These are phyloP conservation scores for Candida labiduridarum DNA, from an alignment of 1,139 yeast species.

Conservation along the genomic window DNA sequence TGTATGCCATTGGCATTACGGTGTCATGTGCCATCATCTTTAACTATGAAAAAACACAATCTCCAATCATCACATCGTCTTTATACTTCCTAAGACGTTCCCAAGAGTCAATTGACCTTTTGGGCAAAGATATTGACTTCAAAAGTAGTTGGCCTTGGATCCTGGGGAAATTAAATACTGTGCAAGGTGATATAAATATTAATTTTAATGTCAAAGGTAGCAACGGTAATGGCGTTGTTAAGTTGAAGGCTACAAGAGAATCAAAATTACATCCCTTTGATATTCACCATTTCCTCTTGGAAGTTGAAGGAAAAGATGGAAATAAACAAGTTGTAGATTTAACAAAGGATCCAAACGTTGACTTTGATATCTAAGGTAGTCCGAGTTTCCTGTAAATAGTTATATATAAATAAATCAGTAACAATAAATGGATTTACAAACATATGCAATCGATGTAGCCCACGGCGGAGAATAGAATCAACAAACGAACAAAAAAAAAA, in stretches of 20 bases:
- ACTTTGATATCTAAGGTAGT: conserved; percentile 23
- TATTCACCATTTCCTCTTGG: conserved; percentile 61
- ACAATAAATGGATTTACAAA: neutral
- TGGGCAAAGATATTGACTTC: conserved; percentile 80
- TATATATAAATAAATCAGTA: neutral
- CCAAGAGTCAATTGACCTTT: conserved; percentile 56
- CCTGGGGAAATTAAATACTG: conserved; percentile 79
- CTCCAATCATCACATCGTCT: conserved; percentile 88
- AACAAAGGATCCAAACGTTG: conserved; percentile 50
- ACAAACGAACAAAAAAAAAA: conserved; percentile 1
- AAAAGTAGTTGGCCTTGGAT: conserved; percentile 84
- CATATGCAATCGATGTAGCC: neutral
- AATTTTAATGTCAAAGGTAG: conserved; percentile 70
- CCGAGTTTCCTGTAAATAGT: conserved; percentile 2
- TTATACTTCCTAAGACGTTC: conserved; percentile 84
- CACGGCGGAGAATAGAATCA: neutral
- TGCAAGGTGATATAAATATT: conserved; percentile 78
- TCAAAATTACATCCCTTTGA: conserved; percentile 58
- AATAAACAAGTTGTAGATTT: conserved; percentile 43
- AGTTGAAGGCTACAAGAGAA: conserved; percentile 62
- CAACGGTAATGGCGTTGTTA: conserved; percentile 48
- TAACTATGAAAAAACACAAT: conserved; percentile 88
- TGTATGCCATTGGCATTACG: conserved; percentile 66
- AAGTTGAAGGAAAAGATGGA: conserved; percentile 37
- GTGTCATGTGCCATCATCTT: conserved; percentile 70